Conservation (phyloP, 2,329 filamentous ascomycete genomes). For the Paracorniculantispora psalliotae region DNA sequence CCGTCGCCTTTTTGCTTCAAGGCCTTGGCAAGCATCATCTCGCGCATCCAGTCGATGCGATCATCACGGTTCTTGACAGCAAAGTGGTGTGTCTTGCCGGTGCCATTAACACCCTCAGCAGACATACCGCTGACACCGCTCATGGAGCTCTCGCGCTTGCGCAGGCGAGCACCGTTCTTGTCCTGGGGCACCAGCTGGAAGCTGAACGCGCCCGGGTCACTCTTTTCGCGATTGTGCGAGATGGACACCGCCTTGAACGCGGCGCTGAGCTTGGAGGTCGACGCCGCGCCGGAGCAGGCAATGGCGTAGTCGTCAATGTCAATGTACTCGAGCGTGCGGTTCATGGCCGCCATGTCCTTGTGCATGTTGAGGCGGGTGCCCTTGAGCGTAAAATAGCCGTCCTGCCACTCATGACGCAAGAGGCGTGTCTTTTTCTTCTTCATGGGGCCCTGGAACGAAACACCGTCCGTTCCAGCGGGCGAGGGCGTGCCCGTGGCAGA, state of each 20-base stretch:
- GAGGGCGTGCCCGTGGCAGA: constrained; percentile 20
- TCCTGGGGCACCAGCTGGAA: constrained; percentile 80
- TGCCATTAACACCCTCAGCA: constrained; percentile 50
- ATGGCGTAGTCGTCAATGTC: constrained; percentile 88
- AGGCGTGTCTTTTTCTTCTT: constrained; percentile 88
- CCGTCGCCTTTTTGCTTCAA: constrained; percentile 78
- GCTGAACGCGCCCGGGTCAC: constrained; percentile 63
- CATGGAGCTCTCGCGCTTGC: constrained; percentile 48
- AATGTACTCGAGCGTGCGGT: constrained; percentile 68
- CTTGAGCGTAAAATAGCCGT: constrained; percentile 82
- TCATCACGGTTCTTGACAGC: constrained; percentile 83
- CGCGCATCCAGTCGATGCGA: constrained; percentile 94
- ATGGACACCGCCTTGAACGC: constrained; percentile 79
- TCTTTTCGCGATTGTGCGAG: constrained; percentile 48
- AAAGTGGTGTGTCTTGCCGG: constrained; percentile 87
- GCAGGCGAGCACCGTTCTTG: constrained; percentile 47
- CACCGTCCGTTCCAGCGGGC: constrained; percentile 18
- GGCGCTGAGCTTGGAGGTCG: constrained; percentile 74
- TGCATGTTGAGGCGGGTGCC: constrained; percentile 73
- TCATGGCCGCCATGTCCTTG: constrained; percentile 49
- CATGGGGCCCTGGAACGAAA: constrained; percentile 73
- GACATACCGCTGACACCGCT: constrained; percentile 25
- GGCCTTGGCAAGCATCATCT: constrained; percentile 87
- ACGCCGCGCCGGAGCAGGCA: constrained; percentile 71
- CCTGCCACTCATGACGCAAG: constrained; percentile 89